Conservation (phyloP, 2,329 filamentous ascomycete species). For the Triangularia verruculosa region DNA sequence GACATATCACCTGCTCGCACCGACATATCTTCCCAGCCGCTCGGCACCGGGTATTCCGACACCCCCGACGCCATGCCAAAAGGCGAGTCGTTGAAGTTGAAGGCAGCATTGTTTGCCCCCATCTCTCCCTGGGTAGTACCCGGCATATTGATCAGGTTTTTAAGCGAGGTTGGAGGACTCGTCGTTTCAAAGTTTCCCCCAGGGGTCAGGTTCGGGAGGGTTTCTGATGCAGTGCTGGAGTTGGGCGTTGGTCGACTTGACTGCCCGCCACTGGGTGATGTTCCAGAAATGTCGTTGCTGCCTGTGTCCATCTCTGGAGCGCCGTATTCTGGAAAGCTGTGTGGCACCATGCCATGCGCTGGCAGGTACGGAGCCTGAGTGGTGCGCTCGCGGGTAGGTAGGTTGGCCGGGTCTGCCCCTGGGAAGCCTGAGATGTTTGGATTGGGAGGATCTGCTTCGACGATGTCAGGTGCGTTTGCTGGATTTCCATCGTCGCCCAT, state of each 20-base stretch:
- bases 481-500: slow-evolving; percentile 41
- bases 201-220: slow-evolving; percentile 35
- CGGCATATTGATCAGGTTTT: slow-evolving; percentile 36
- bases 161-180: slow-evolving; percentile 48
- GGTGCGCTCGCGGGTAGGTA: slow-evolving; percentile 23
- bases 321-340: slow-evolving; percentile 33
- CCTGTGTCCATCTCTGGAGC: slow-evolving; percentile 42
- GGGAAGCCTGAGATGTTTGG: slow-evolving; percentile 27
- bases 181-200: slow-evolving; percentile 47
- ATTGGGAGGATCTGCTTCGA: slow-evolving; percentile 36
- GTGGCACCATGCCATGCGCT: slow-evolving; percentile 17
- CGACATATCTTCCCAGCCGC: slow-evolving; percentile 44
- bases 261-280: slow-evolving; percentile 47
- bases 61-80: slow-evolving; percentile 37
- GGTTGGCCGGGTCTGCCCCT: slow-evolving; percentile 14
- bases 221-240: slow-evolving; percentile 51
- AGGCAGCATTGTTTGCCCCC: slow-evolving; percentile 37
- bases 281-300: slow-evolving; percentile 45
- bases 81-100: slow-evolving; percentile 36
- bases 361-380: slow-evolving; percentile 19
- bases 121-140: slow-evolving; percentile 35
- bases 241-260: slow-evolving; percentile 60
- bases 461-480: slow-evolving; percentile 39
- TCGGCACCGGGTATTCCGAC: slow-evolving; percentile 41
- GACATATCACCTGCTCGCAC: slow-evolving; percentile 50